Conservation (phyloP, 179 eudicot genomes). For the Beta macrorhiza region DNA sequence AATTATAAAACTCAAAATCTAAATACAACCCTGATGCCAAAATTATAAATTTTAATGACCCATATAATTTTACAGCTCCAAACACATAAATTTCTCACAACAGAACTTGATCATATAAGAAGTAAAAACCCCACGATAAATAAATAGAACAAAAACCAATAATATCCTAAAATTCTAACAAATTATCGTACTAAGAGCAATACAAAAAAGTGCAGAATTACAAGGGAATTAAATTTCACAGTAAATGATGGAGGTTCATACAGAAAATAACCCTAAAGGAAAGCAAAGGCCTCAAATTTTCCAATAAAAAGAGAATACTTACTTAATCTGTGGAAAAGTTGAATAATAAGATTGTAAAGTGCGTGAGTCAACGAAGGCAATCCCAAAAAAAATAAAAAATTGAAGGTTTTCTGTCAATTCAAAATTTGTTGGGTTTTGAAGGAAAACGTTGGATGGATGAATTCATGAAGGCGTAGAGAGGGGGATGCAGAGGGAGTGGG, state of each 20-base stretch:
- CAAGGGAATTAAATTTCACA: too few species aligned
- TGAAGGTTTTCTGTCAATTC: not conserved
- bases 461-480: too few species aligned
- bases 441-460: slow-evolving; percentile 1
- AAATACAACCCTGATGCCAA: slow-evolving; percentile 2
- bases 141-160: not conserved
- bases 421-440: slow-evolving; percentile 17
- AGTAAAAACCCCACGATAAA: not conserved
- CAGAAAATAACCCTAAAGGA: slow-evolving; percentile 12
- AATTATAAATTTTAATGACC: not conserved
- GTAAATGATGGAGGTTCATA: not conserved
- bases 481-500: too few species aligned
- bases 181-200: not conserved
- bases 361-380: slow-evolving; percentile 11
- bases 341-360: not conserved
- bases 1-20: not conserved
- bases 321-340: not conserved
- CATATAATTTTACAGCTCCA: not conserved
- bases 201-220: not conserved
- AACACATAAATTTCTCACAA: slow-evolving; percentile 2
- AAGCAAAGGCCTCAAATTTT: not conserved
- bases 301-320: not conserved
- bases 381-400: not conserved
- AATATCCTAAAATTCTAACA: not conserved
- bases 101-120: slow-evolving; percentile 9